phyloP scores from a whole-genome alignment of 208 protist species.

The Leishmania tarentolae region DNA sequence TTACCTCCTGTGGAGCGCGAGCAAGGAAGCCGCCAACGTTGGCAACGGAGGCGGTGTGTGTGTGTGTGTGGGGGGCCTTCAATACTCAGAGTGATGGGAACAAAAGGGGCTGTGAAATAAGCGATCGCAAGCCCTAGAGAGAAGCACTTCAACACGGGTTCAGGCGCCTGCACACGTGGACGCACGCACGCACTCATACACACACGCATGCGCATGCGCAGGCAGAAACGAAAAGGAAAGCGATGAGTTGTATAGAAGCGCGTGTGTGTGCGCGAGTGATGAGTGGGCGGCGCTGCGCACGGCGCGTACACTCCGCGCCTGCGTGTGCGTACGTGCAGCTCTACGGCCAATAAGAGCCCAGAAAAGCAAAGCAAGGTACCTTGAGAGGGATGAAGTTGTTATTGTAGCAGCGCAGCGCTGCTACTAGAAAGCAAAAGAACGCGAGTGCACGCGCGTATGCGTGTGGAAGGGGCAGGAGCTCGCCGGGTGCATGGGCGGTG shows the following conservation, averaged over 20 bases:
- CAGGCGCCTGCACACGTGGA: not conserved
- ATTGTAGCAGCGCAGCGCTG: too few species aligned
- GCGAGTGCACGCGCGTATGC: not conserved
- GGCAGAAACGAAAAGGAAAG: not conserved
- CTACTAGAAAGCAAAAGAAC: too few species aligned
- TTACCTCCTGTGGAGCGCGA: not conserved
- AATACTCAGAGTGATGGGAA: not conserved
- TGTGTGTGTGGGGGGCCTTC: not conserved
- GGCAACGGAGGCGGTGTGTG: not conserved
- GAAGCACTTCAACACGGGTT: too few species aligned
- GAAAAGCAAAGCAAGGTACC: not conserved
- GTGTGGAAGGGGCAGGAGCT: not conserved
- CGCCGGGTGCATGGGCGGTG: too few species aligned
- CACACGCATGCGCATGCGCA: not conserved
- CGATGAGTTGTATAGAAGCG: constrained; percentile 4
- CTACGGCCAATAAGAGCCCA: too few species aligned
- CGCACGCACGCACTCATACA: not conserved
- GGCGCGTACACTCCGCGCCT: too few species aligned
- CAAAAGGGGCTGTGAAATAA: too few species aligned
- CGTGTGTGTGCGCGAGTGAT: too few species aligned
- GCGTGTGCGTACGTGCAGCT: not conserved
- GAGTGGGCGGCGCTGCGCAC: too few species aligned
- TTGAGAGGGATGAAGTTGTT: not conserved
- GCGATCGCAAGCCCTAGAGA: too few species aligned
- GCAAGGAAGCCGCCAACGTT: not conserved